A percentile compares a stretch with the other conserved stretches of the same genome.
These are phyloP conservation scores for Solanum microdontum DNA, from an alignment of 257 asterid species.

Conservation along the genomic window DNA sequence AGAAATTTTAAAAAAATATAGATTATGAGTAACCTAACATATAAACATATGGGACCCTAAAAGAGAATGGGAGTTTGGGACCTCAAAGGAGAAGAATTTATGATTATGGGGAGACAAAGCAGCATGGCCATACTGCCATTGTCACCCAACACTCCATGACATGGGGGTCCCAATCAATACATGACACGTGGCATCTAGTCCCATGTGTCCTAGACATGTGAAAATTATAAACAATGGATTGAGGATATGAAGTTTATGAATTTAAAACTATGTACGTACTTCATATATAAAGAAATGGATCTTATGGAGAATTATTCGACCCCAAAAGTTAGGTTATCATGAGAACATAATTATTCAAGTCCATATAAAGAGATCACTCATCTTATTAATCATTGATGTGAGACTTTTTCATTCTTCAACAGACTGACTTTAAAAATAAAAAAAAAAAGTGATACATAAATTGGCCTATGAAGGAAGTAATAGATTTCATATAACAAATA, in stretches of 20 bases:
- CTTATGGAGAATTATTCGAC: background rate
- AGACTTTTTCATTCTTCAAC: background rate
- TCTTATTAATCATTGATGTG: background rate
- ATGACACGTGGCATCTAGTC: conserved; percentile 17
- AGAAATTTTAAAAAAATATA: no score
- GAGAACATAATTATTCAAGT: background rate
- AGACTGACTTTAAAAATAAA: background rate
- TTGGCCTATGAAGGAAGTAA: background rate
- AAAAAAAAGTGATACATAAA: background rate
- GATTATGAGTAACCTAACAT: background rate
- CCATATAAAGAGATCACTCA: background rate
- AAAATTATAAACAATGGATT: background rate
- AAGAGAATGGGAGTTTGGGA: background rate
- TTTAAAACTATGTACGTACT: background rate
- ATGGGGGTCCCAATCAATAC: conserved; percentile 6
- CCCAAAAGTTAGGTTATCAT: background rate
- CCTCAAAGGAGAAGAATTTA: background rate
- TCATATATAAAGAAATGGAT: background rate
- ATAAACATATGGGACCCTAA: conserved; percentile 1
- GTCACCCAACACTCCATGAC: conserved; percentile 22
- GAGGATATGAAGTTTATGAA: background rate
- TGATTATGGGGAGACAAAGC: conserved; percentile 24
- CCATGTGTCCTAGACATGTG: conserved; percentile 23
- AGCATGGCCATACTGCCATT: conserved; percentile 43
- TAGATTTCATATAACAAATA: background rate